Evolutionary conservation across 1,284 basidiomycete genomes (phyloP), one percentile per base, ranked within the genome.

Genomic region (Trichosporon sp.): DNA sequence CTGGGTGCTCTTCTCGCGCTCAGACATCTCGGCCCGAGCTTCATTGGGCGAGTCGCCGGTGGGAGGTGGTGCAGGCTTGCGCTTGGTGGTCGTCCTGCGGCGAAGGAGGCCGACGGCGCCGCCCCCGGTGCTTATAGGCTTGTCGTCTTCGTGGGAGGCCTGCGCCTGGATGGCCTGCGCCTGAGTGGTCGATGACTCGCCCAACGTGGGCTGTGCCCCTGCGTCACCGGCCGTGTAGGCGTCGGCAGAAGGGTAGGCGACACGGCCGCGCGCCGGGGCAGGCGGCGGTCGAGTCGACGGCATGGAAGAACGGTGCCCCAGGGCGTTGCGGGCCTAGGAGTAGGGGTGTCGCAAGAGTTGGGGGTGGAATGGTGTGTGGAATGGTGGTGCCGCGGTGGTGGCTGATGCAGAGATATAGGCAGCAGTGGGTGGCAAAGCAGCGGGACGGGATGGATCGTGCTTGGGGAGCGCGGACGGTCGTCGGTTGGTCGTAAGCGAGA

Each of bases 251-350:
- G 80, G 80, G 71, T 82, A 82, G 9, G 78, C 72, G 29, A 80
- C 72, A 9, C 80, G 74, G 15, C 80, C 79, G 21, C 70, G 64
- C 9, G 73, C 74, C 8, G 78, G 79, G 3, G 70, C 67, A 11
- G 79, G 79, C n/a, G 78, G 69, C n/a, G 79, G 79, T 60, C 79
- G 69, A 31, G 79, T 71, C 3, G 78, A 80, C 9, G 80, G 79
- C 80, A 82, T 82, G 18, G 27, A 44, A 27, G 35, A 32, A 60
- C 27, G 56, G 23, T 60, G 56, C 56, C 56, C 56, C 56, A 60
- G 56, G 56, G 56, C 56, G 56, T 18, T 60, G 56, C 32, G 56
- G 27, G 56, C 29, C 56, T 32, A 60, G 15, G 56, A 29, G 56
- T 60, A 60, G 56, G 56, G 32, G 66, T 64, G 66, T 47, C 47